phyloP scores from a whole-genome alignment of 768 basidiomycete species.

The Boletus sp. region DNA sequence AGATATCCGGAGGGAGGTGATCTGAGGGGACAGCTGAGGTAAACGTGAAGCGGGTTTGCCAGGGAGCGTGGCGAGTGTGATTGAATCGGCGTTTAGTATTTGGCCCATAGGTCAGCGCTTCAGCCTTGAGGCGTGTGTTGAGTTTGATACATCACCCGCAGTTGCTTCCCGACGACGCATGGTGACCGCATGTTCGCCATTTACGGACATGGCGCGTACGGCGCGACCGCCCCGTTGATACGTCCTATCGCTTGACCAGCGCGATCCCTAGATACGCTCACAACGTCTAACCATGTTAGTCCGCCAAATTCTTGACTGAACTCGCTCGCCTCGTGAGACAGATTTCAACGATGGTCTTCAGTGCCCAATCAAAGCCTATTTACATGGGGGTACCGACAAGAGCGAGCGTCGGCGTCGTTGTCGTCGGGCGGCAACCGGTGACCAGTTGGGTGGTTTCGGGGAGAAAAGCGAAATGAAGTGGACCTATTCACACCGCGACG shows the following conservation, averaged over 20 bases:
- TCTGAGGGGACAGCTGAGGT: conserved; percentile 27
- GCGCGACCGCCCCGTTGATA: conserved; percentile 11
- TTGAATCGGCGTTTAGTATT: conserved; percentile 26
- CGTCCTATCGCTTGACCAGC: conserved; percentile 14
- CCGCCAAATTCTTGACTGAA: not conserved
- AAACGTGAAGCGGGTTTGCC: conserved; percentile 22
- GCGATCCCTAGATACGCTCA: not conserved
- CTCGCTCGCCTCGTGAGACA: not conserved
- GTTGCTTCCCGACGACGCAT: conserved; percentile 31
- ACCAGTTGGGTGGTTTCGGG: not conserved
- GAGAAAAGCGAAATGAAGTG: conserved; percentile 14
- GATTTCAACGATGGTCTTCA: not conserved
- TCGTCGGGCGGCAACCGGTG: not conserved
- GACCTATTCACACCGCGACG: conserved; percentile 1
- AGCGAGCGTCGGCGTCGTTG: not conserved
- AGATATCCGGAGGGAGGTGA: conserved; percentile 4
- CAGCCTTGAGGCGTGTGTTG: conserved; percentile 28
- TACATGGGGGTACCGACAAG: not conserved
- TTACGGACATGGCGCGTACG: conserved; percentile 28
- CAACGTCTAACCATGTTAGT: conserved; percentile 6
- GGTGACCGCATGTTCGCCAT: conserved; percentile 34
- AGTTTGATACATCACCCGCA: conserved; percentile 22
- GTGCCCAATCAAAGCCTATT: not conserved
- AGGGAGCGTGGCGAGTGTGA: conserved; percentile 6
- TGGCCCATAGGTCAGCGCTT: conserved; percentile 22